A percentile compares a stretch with the other conserved stretches of the same genome.
phyloP scores from a whole-genome alignment of 108 stramenopile species.

The Epithemia pelagica region DNA sequence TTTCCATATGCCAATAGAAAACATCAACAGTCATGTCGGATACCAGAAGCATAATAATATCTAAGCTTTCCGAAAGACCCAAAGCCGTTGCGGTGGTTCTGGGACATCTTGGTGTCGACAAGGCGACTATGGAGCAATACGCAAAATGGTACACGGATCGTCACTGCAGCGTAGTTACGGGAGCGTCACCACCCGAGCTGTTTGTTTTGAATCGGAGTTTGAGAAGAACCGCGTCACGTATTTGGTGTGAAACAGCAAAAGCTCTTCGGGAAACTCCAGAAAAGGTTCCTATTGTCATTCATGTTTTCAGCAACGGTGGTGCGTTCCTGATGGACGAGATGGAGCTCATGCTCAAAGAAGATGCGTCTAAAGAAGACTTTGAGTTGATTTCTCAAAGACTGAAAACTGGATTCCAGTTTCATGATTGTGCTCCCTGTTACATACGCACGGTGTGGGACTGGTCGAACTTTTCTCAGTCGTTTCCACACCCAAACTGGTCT shows the following conservation, averaged over 20 bases:
- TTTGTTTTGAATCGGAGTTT: conserved; percentile 2
- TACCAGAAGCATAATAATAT: background rate
- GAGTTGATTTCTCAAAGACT: conserved; percentile 7
- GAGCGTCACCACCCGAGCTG: background rate
- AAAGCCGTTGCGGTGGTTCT: background rate
- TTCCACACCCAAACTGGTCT: conserved; percentile 6
- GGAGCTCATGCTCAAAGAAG: conserved; percentile 3
- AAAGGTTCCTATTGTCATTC: conserved; percentile 7
- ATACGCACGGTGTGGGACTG: conserved; percentile 3
- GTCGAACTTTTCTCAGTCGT: background rate
- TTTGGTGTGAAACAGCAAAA: background rate
- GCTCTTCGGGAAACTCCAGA: conserved; percentile 5
- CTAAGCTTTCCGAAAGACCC: background rate
- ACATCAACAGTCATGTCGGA: too few species aligned
- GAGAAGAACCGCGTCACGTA: background rate
- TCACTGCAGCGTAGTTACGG: conserved; percentile 4
- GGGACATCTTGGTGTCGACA: background rate
- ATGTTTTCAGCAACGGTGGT: conserved; percentile 16
- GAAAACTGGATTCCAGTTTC: conserved; percentile 9
- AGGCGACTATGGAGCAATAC: background rate
- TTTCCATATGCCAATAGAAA: too few species aligned
- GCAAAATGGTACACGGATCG: conserved; percentile 4
- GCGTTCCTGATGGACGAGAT: conserved; percentile 16
- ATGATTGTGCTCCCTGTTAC: conserved; percentile 17
- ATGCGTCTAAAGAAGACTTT: background rate